Evolutionary conservation across 2,329 filamentous ascomycete species (phyloP).

Genomic region (Alternaria sp.): DNA sequence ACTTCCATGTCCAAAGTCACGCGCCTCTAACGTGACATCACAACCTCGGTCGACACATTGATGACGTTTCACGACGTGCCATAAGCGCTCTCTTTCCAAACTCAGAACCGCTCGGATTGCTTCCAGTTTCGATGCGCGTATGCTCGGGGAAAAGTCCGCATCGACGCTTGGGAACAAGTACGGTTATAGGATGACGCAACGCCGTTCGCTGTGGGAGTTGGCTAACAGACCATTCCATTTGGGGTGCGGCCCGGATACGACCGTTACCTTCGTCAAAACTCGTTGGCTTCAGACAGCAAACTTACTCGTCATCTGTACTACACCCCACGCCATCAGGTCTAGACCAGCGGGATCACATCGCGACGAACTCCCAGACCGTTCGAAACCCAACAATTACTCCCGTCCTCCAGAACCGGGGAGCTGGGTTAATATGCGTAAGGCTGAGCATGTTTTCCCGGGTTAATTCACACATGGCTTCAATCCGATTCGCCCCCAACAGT

Average conservation of each 20-base stretch:
- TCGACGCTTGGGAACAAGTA: neutral
- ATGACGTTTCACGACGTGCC: neutral
- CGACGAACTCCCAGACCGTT: neutral
- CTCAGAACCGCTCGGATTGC: neutral
- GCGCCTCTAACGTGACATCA: neutral
- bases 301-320: neutral
- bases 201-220: neutral
- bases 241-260: neutral
- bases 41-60: neutral
- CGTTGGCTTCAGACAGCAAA: neutral
- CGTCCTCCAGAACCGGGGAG: neutral
- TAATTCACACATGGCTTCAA: neutral
- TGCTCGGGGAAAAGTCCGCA: neutral
- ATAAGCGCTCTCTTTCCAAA: neutral
- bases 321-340: neutral
- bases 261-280: neutral
- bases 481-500: slow-evolving; percentile 10
- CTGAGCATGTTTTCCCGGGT: neutral
- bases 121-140: neutral
- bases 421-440: neutral
- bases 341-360: neutral
- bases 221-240: neutral
- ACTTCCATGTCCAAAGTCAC: neutral
- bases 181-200: neutral
- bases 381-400: neutral